Conservation (phyloP, 345 rosid species). For the Moricandia moricandioides region DNA sequence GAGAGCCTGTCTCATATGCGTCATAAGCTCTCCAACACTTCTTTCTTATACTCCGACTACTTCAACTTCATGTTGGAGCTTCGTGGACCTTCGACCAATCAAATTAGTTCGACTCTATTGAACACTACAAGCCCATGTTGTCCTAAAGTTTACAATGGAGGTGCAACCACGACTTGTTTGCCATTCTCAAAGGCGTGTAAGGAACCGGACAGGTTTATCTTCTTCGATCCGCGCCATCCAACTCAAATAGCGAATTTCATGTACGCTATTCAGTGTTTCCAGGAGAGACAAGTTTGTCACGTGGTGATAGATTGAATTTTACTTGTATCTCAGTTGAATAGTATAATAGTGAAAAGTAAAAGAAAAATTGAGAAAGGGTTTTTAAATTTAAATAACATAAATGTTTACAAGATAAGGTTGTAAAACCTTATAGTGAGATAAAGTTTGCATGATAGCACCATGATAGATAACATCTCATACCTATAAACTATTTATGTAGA, state of each 20-base stretch:
- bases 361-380: too few species aligned
- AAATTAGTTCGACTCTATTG: constrained; percentile 13
- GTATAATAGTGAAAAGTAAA: not conserved
- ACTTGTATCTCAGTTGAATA: not conserved
- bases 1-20: not conserved
- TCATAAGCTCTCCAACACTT: not conserved
- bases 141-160: constrained; percentile 31
- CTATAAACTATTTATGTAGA: too few species aligned
- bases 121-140: constrained; percentile 31
- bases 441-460: too few species aligned
- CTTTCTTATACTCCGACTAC: constrained; percentile 29
- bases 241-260: constrained; percentile 24
- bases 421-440: too few species aligned
- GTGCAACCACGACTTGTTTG: not conserved
- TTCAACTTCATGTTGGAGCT: constrained; percentile 31
- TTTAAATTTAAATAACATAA: too few species aligned
- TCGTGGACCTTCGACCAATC: constrained; percentile 3
- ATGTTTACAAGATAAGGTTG: too few species aligned
- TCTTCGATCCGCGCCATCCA: constrained; percentile 27
- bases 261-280: constrained; percentile 14
- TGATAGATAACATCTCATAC: too few species aligned
- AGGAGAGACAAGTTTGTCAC: constrained; percentile 1
- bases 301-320: not conserved
- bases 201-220: not conserved
- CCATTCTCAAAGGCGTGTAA: not conserved